Percentiles rank a stretch among this genome's conserved stretches.
Evolutionary conservation across 768 basidiomycete genomes (phyloP).

Genomic region (Phylloporus sp.): DNA sequence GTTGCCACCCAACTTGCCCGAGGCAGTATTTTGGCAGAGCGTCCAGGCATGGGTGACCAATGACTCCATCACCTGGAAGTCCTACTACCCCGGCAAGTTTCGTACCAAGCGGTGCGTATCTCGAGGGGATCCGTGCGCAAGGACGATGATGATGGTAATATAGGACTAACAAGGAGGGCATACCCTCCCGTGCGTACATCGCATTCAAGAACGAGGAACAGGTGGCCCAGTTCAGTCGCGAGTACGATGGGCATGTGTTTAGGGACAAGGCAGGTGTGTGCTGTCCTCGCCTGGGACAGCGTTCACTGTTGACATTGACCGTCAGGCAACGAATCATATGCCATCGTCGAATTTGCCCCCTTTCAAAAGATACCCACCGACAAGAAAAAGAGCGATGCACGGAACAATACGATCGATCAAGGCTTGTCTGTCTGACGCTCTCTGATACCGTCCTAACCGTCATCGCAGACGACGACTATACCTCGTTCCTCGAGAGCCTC

Average conservation of each 20-base stretch:
- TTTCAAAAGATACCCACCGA: conserved; percentile 78
- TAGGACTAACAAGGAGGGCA: conserved; percentile 82
- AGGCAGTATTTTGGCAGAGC: conserved; percentile 91
- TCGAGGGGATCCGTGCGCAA: neutral
- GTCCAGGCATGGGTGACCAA: conserved; percentile 81
- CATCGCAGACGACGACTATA: conserved; percentile 72
- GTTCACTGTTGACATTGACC: neutral
- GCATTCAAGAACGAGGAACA: conserved; percentile 76
- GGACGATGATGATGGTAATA: neutral
- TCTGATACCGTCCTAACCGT: neutral
- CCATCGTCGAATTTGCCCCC: conserved; percentile 91
- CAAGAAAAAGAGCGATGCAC: conserved; percentile 74
- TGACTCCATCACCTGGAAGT: conserved; percentile 65
- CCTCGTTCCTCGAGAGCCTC: conserved; percentile 76
- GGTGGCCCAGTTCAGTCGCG: conserved; percentile 70
- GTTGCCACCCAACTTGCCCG: conserved; percentile 89
- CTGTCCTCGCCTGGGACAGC: neutral
- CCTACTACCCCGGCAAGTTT: conserved; percentile 64
- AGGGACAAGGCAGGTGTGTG: conserved; percentile 80
- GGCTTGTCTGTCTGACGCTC: neutral
- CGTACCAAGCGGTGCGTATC: conserved; percentile 54
- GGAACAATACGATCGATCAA: conserved; percentile 87
- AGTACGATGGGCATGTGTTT: conserved; percentile 90
- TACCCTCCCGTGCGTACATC: conserved; percentile 88
- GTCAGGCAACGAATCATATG: conserved; percentile 80